Base-by-base conservation (phyloP, 768 basidiomycete species). In the Suillus alpinus region DNA sequence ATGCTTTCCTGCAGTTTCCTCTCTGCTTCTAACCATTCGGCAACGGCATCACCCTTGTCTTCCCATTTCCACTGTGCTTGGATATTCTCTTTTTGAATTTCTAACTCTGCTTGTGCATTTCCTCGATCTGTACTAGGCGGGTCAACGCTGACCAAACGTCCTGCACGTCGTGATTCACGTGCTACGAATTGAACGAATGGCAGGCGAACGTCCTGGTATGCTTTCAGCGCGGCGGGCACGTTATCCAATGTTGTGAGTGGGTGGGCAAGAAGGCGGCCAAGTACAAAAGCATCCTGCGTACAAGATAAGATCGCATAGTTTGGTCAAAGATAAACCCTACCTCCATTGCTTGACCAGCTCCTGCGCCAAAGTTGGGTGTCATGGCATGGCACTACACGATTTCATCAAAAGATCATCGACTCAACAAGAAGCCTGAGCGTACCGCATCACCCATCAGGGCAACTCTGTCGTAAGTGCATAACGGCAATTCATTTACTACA, bases 291-390 rank as follows among this genome's bases (percentile, higher is more conserved):
- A 52, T 77, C 77, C 68, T 69, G 23, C 1, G 32, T 32, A 34
- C 50, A 31, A 2, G 16, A 29, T 51, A 10, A 51, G 50, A 51
- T 26, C 23, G 6, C 16, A 32, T 29, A 32, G 23, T 51, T 13
- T 18, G 14, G 56, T 65, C 39, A 32, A 13, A 14, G 3, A 37
- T n/a, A 16, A 16, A 20, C 51, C 68, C 12, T 47, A 80, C 80
- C 68, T 83, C 83, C n/a, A 83, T 76, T 1, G 81, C 81, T 57
- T 81, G 81, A 4, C 81, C 79, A 3, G 80, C 83, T 3, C 82
- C 82, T 0, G 80, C 76, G 1, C 78, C 81, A 66, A 79, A 73
- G 63, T 81, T 75, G 0, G 81, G 80, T 4, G 76, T 70, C 75
- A 81, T 80, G 0, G 77, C 80, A 66, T 83, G 81, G 0, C 80